Evolutionary conservation across 2,329 filamentous ascomycete genomes (phyloP).

Genomic region (Colletotrichum sp.): DNA sequence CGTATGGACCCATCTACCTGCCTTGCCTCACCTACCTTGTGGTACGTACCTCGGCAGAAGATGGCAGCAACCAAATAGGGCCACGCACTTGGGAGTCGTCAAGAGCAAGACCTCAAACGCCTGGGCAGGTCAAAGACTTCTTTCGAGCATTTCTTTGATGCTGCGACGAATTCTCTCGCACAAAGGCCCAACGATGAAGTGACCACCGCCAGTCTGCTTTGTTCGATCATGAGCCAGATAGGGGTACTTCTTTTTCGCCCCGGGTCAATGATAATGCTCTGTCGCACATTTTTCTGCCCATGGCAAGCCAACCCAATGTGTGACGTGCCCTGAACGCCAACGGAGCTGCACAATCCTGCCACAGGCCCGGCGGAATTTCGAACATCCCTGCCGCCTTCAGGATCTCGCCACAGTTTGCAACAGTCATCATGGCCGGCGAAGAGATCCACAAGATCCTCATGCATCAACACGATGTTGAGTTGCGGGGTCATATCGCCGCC

Average conservation of each 20-base stretch:
- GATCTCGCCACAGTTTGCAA: no score
- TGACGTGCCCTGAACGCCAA: no score
- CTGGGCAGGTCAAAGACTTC: neutral
- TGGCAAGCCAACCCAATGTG: no score
- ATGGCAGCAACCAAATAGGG: neutral
- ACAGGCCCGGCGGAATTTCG: no score
- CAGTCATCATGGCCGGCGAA: neutral
- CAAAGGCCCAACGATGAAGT: neutral
- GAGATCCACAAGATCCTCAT: neutral
- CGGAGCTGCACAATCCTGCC: no score
- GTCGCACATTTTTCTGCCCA: neutral
- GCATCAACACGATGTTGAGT: neutral
- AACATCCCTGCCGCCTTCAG: no score
- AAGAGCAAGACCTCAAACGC: neutral
- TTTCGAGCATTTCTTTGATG: neutral
- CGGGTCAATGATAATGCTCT: neutral
- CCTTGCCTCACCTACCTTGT: neutral
- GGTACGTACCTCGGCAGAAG: neutral
- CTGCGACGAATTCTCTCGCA: neutral
- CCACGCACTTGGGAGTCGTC: neutral
- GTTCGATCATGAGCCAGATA: no score
- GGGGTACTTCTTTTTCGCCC: no score
- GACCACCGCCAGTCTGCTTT: no score
- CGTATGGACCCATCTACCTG: neutral
- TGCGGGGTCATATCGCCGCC: neutral